Evolutionary conservation across 805 yeast species (phyloP).

Genomic region (Candida endomychidarum): DNA sequence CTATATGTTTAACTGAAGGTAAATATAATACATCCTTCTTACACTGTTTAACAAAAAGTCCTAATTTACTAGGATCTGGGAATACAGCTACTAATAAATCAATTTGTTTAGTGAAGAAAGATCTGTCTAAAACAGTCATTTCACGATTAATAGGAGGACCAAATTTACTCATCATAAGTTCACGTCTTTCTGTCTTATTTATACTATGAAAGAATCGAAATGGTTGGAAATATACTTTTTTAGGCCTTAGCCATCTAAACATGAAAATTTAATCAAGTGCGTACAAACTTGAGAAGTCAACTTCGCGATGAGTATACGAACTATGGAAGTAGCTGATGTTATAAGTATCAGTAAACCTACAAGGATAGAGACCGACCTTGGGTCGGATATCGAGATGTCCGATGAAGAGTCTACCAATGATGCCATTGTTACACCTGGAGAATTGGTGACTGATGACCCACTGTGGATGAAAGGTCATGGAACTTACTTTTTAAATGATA

Average conservation of each 20-base stretch:
- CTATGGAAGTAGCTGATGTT: conserved; percentile 25
- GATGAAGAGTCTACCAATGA: conserved; percentile 25
- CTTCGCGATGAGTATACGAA: conserved; percentile 7
- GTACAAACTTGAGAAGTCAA: too few relatives aligned
- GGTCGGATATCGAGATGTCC: conserved; percentile 43
- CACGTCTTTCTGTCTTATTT: conserved; percentile 28
- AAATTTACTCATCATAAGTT: conserved; percentile 29
- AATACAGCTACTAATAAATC: conserved; percentile 67
- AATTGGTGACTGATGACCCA: conserved; percentile 91
- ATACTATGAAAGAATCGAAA: conserved; percentile 15
- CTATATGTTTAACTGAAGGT: conserved; percentile 71
- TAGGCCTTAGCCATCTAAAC: conserved; percentile 12
- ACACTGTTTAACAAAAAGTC: conserved; percentile 58
- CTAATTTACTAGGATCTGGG: conserved; percentile 62
- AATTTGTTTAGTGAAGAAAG: conserved; percentile 57
- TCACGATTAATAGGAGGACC: conserved; percentile 69
- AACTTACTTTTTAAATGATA: conserved; percentile 73
- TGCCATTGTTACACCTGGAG: conserved; percentile 87
- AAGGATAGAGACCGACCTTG: conserved; percentile 12
- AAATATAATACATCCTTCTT: conserved; percentile 62
- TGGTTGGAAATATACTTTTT: neutral
- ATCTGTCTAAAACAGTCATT: conserved; percentile 65
- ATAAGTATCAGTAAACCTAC: conserved; percentile 39
- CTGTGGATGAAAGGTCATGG: conserved; percentile 99
- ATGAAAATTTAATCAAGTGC: conserved; percentile 1